Evolutionary conservation across 2,329 filamentous ascomycete species (phyloP).

Genomic region (Diplodia mutila): DNA sequence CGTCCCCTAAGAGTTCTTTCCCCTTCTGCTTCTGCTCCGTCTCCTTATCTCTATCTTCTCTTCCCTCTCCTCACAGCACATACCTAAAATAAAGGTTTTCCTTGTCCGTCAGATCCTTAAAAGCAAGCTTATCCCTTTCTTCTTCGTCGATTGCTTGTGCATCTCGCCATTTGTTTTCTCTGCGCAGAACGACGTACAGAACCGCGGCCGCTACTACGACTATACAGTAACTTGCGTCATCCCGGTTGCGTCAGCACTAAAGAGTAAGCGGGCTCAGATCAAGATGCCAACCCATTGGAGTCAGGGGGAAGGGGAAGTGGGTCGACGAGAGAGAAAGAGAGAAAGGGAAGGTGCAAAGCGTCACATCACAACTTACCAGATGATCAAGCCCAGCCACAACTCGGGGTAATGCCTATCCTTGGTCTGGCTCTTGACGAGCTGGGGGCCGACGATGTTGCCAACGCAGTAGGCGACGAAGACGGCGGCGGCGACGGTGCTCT

Average conservation of each 20-base stretch:
- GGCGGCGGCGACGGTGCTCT: constrained; percentile 75
- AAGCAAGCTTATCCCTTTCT: constrained; percentile 67
- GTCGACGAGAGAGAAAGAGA: not conserved
- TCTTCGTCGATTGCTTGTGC: constrained; percentile 57
- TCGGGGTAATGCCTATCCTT: constrained; percentile 70
- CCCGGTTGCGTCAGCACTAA: not conserved
- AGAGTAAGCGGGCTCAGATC: not conserved
- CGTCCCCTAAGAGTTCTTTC: not conserved
- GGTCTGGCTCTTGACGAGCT: constrained; percentile 55
- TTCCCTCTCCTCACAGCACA: constrained; percentile 47
- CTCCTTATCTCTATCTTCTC: constrained; percentile 19
- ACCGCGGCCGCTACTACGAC: constrained; percentile 61
- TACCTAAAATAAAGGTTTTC: constrained; percentile 71
- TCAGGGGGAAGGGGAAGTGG: not conserved
- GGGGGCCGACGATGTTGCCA: constrained; percentile 15
- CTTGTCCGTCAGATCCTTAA: constrained; percentile 70
- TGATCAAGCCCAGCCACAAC: constrained; percentile 71
- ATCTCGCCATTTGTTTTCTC: constrained; percentile 61
- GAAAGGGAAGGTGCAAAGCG: not conserved
- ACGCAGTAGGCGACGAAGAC: constrained; percentile 38
- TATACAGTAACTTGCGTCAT: constrained; percentile 62
- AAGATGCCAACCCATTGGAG: constrained; percentile 20
- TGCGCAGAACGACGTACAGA: constrained; percentile 62
- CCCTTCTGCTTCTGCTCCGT: not conserved
- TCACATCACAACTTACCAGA: constrained; percentile 49